A percentile compares a stretch with the other conserved stretches of the same genome.
These are phyloP conservation scores for Chaetomiaceae sp. DNA, from an alignment of 2,329 filamentous ascomycete genomes.

Conservation along the genomic window DNA sequence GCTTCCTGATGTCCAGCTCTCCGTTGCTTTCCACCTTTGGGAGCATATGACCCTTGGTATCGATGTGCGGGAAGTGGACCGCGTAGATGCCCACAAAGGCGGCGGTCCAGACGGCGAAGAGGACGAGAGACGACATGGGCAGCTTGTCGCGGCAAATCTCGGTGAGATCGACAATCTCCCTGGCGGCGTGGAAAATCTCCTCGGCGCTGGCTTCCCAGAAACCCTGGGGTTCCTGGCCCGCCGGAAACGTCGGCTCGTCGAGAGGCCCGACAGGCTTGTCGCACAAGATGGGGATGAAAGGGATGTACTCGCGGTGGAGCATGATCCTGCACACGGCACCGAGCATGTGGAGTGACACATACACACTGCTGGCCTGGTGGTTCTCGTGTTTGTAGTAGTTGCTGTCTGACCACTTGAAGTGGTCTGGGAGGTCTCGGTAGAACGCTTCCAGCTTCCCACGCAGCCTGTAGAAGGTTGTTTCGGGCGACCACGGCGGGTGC, in stretches of 20 bases:
- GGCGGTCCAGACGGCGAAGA: conserved; percentile 63
- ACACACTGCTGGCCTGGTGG: conserved; percentile 57
- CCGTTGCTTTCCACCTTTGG: conserved; percentile 32
- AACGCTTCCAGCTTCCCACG: conserved; percentile 48
- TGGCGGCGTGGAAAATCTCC: conserved; percentile 57
- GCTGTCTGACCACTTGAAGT: conserved; percentile 52
- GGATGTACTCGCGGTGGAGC: conserved; percentile 63
- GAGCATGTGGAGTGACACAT: conserved; percentile 62
- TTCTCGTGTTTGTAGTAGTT: conserved; percentile 65
- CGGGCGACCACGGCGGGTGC: conserved; percentile 54
- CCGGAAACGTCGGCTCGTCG: conserved; percentile 51
- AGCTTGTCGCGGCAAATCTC: conserved; percentile 57
- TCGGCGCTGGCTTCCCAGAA: conserved; percentile 62
- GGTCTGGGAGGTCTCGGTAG: conserved; percentile 48
- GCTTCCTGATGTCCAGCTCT: conserved; percentile 31
- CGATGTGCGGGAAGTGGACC: conserved; percentile 64
- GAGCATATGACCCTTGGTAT: conserved; percentile 51
- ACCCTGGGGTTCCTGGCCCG: conserved; percentile 42
- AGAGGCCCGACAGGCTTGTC: conserved; percentile 48
- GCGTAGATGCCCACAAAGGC: conserved; percentile 63
- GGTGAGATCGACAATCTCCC: conserved; percentile 60
- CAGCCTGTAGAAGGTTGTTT: conserved; percentile 51
- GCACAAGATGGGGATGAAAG: conserved; percentile 58
- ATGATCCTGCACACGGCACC: conserved; percentile 62
- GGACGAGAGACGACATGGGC: conserved; percentile 62